These are phyloP conservation scores for Ogataea nonfermentans DNA, from an alignment of 805 yeast species.

Conservation along the genomic window DNA sequence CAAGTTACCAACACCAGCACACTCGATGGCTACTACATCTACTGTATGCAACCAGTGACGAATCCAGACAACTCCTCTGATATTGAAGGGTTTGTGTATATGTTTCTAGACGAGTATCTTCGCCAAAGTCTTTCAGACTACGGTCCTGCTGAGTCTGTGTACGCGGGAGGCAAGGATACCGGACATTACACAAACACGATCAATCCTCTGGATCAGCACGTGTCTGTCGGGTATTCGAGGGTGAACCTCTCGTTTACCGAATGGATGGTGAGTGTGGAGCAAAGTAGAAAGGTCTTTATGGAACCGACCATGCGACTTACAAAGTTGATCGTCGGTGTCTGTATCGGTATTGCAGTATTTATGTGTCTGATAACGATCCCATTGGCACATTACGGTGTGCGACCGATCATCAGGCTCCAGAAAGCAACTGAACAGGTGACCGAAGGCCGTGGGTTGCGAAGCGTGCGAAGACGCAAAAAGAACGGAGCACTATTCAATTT, in stretches of 20 bases:
- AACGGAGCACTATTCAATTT: constrained; percentile 22
- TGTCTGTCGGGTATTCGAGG: constrained; percentile 58
- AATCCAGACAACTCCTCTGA: constrained; percentile 23
- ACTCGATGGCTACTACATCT: constrained; percentile 37
- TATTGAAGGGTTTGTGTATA: constrained; percentile 39
- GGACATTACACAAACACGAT: constrained; percentile 43
- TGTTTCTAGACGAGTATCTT: constrained; percentile 32
- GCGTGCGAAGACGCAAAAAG: constrained; percentile 14
- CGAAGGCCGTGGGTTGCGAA: constrained; percentile 35
- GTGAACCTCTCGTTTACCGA: constrained; percentile 42
- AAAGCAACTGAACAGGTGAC: constrained; percentile 78
- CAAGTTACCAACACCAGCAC: constrained; percentile 41
- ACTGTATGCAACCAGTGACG: constrained; percentile 26
- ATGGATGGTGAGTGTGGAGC: constrained; percentile 80
- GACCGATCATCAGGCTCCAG: constrained; percentile 77
- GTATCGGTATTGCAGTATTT: constrained; percentile 72
- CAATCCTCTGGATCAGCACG: constrained; percentile 36
- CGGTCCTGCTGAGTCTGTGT: constrained; percentile 27
- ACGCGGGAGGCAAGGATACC: constrained; percentile 23
- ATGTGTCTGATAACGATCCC: constrained; percentile 78
- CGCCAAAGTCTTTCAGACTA: constrained; percentile 15
- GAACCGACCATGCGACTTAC: constrained; percentile 60
- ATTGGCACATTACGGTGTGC: constrained; percentile 77
- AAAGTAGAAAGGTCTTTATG: constrained; percentile 54
- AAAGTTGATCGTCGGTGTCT: constrained; percentile 72